Percentiles rank a stretch among this genome's conserved stretches.
Evolutionary conservation across 1,284 basidiomycete genomes (phyloP).

Genomic region (Moesziomyces sp.): DNA sequence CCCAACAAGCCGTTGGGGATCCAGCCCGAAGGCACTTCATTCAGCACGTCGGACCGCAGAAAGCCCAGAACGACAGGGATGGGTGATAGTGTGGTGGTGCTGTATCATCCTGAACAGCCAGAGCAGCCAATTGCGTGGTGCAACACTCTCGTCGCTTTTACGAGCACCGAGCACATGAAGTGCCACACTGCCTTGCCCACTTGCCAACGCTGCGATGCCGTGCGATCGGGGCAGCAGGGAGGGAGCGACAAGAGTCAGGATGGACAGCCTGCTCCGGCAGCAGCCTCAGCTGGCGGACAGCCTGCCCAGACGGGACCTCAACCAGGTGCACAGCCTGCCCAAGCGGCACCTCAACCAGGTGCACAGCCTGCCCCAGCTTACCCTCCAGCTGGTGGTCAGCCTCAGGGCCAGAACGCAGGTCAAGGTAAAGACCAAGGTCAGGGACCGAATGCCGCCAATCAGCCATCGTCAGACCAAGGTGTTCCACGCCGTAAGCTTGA

Average conservation of each 20-base stretch:
- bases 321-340: too few relatives aligned
- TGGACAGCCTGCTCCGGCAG: too few relatives aligned
- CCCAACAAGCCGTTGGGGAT: slow-evolving; percentile 25
- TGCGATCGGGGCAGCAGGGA: neutral
- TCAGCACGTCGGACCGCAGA: neutral
- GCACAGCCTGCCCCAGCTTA: too few relatives aligned
- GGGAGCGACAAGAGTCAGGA: neutral
- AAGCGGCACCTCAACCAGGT: too few relatives aligned
- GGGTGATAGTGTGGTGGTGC: slow-evolving; percentile 42
- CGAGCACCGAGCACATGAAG: slow-evolving; percentile 18
- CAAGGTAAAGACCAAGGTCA: too few relatives aligned
- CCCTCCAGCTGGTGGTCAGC: too few relatives aligned
- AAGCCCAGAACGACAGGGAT: slow-evolving; percentile 14
- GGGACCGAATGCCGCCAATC: too few relatives aligned
- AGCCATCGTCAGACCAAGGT: too few relatives aligned
- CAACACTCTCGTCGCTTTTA: slow-evolving; percentile 35
- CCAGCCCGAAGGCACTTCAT: slow-evolving; percentile 7
- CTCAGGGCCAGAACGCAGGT: too few relatives aligned
- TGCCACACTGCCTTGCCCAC: slow-evolving; percentile 33
- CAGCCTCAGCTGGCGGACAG: too few relatives aligned
- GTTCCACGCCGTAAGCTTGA: too few relatives aligned
- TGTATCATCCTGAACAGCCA: slow-evolving; percentile 34
- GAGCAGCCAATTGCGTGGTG: slow-evolving; percentile 47
- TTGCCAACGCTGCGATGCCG: slow-evolving; percentile 43
- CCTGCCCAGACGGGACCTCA: neutral